Evolutionary conservation across 2,329 filamentous ascomycete genomes (phyloP).

Genomic region (Botrytis byssoidea): DNA sequence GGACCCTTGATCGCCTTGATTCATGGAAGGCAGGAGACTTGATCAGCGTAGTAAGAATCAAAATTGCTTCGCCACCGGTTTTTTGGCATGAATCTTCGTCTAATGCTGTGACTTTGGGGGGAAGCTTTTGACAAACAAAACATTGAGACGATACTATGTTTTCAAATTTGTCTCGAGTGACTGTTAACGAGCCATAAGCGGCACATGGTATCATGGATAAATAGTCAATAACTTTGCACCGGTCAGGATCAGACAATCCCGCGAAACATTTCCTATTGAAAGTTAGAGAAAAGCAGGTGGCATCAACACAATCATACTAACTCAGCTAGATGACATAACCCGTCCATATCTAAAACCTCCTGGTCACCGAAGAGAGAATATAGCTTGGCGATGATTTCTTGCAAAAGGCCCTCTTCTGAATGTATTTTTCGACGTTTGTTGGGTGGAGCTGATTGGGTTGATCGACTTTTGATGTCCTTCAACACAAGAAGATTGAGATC

Average conservation of each 20-base stretch:
- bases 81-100: constrained; percentile 27
- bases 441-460: constrained; percentile 24
- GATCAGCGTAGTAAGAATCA: constrained; percentile 48
- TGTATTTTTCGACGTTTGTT: constrained; percentile 39
- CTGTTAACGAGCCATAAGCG: constrained; percentile 47
- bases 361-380: constrained; percentile 41
- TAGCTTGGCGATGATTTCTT: constrained; percentile 39
- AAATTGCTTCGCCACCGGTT: constrained; percentile 43
- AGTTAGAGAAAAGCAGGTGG: not conserved
- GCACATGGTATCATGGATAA: constrained; percentile 60
- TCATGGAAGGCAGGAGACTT: constrained; percentile 48
- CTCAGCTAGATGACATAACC: constrained; percentile 47
- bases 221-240: constrained; percentile 53
- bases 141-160: constrained; percentile 35
- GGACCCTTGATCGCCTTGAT: constrained; percentile 62
- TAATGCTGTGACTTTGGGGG: constrained; percentile 23
- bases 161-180: constrained; percentile 33
- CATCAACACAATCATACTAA: constrained; percentile 41
- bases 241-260: constrained; percentile 47
- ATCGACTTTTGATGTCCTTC: not conserved
- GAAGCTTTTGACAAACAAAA: constrained; percentile 34
- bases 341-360: constrained; percentile 40
- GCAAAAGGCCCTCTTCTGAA: constrained; percentile 34
- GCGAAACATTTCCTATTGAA: constrained; percentile 44
- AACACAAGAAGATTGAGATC: constrained; percentile 32